Conservation (phyloP, 257 asterid species). For the Solanum megistacrolobum region DNA sequence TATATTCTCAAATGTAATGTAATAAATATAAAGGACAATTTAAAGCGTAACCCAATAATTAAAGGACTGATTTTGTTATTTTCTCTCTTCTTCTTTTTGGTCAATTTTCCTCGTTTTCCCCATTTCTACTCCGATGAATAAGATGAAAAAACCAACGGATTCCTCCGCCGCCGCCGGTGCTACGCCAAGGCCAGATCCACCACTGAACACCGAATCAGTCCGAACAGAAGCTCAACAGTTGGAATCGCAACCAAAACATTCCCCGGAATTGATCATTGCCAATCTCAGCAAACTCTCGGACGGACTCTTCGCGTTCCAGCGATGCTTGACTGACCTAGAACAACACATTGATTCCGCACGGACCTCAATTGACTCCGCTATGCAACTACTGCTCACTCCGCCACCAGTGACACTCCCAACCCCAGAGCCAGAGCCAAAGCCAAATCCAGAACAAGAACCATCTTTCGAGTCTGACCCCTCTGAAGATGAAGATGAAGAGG, state of each 20-base stretch:
- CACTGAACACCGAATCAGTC: not conserved
- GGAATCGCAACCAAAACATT: constrained; percentile 3
- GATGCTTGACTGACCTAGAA: constrained; percentile 48
- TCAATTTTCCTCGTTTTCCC: not conserved
- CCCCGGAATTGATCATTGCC: constrained; percentile 20
- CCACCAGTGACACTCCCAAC: not conserved
- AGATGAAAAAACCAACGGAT: not conserved
- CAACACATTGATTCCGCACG: constrained; percentile 38
- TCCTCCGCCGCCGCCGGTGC: not conserved
- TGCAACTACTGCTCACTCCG: constrained; percentile 9
- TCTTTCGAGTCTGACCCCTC: not conserved
- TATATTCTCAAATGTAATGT: not conserved
- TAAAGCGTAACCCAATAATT: too few species aligned
- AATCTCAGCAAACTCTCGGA: constrained; percentile 40
- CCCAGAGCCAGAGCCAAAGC: not conserved
- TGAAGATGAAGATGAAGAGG: not conserved
- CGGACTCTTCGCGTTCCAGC: constrained; percentile 39
- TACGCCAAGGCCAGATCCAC: not conserved
- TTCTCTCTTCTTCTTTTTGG: not conserved
- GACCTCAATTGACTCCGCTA: constrained; percentile 24
- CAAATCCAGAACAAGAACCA: not conserved
- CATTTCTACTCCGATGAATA: not conserved
- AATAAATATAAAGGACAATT: not conserved
- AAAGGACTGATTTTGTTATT: too few species aligned
- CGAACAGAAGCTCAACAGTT: not conserved